These are phyloP conservation scores for Rhizopogon salebrosus DNA, from an alignment of 768 basidiomycete genomes.

Conservation along the genomic window DNA sequence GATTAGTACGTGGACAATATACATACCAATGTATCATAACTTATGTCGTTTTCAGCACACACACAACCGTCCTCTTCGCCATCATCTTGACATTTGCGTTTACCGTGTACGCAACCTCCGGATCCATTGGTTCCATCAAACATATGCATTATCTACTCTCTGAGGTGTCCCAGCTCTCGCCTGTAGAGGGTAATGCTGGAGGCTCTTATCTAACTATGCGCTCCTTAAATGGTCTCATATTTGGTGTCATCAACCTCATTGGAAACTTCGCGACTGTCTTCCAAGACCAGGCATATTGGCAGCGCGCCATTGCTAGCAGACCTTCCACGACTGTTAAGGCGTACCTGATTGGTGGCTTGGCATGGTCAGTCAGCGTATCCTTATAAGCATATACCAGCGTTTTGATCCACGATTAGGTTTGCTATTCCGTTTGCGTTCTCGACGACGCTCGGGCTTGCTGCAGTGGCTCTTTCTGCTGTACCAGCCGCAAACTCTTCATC, in stretches of 20 bases:
- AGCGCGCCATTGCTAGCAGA: slow-evolving; percentile 82
- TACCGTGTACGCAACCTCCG: slow-evolving; percentile 76
- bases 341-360: slow-evolving; percentile 82
- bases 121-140: slow-evolving; percentile 71
- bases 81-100: slow-evolving; percentile 78
- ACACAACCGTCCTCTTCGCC: slow-evolving; percentile 80
- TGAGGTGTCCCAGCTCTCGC: slow-evolving; percentile 45
- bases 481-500: slow-evolving; percentile 22
- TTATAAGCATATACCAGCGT: not conserved
- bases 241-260: slow-evolving; percentile 83
- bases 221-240: slow-evolving; percentile 72
- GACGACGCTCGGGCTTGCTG: slow-evolving; percentile 82
- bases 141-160: slow-evolving; percentile 78
- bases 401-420: slow-evolving; percentile 41
- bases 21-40: not conserved
- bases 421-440: slow-evolving; percentile 85
- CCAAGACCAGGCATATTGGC: slow-evolving; percentile 82
- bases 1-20: slow-evolving; percentile 60
- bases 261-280: slow-evolving; percentile 75
- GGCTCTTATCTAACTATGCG: slow-evolving; percentile 85
- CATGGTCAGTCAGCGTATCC: slow-evolving; percentile 51
- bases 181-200: slow-evolving; percentile 76
- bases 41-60: slow-evolving; percentile 47
- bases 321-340: slow-evolving; percentile 87
- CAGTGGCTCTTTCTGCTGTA: slow-evolving; percentile 67